phyloP scores from a whole-genome alignment of 2,329 filamentous ascomycete species.

The Didymella keratinophila region DNA sequence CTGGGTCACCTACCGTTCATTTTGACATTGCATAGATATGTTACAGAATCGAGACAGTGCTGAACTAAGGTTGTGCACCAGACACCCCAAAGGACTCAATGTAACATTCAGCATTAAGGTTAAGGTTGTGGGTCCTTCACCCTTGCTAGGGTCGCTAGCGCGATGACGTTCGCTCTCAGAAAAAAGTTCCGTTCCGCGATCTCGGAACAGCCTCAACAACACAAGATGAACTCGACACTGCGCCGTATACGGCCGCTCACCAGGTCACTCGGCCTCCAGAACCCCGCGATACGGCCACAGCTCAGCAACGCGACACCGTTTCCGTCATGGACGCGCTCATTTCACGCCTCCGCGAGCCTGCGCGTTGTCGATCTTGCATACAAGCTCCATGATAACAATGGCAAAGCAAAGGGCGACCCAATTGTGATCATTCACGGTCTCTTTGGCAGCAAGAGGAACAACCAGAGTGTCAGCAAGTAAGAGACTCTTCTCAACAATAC shows the following conservation, averaged over 20 bases:
- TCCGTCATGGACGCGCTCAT: slow-evolving; percentile 37
- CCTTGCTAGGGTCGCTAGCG: slow-evolving; percentile 3
- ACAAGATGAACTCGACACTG: slow-evolving; percentile 25
- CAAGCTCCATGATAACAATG: slow-evolving; percentile 46
- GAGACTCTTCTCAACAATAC: background rate
- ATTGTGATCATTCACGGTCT: slow-evolving; percentile 92
- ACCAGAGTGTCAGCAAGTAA: slow-evolving; percentile 93
- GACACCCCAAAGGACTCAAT: no score
- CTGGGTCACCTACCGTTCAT: no score
- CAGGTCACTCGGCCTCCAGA: slow-evolving; percentile 18
- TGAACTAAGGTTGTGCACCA: no score
- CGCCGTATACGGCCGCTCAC: slow-evolving; percentile 22
- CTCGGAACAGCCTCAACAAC: slow-evolving; percentile 17
- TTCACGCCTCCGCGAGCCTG: slow-evolving; percentile 37
- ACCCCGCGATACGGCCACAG: slow-evolving; percentile 12
- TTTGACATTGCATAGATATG: no score
- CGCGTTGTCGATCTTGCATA: slow-evolving; percentile 45
- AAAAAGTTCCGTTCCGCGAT: slow-evolving; percentile 22
- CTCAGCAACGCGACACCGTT: slow-evolving; percentile 9
- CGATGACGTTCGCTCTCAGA: slow-evolving; percentile 18
- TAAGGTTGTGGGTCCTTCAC: background rate
- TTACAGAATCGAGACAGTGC: no score
- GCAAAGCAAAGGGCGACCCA: slow-evolving; percentile 60
- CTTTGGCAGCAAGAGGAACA: slow-evolving; percentile 96
- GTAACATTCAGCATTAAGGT: background rate